Percentiles rank a stretch among this genome's conserved stretches.
These are phyloP conservation scores for Pyronema omphalodes DNA, from an alignment of 495 filamentous ascomycete genomes.

Conservation along the genomic window DNA sequence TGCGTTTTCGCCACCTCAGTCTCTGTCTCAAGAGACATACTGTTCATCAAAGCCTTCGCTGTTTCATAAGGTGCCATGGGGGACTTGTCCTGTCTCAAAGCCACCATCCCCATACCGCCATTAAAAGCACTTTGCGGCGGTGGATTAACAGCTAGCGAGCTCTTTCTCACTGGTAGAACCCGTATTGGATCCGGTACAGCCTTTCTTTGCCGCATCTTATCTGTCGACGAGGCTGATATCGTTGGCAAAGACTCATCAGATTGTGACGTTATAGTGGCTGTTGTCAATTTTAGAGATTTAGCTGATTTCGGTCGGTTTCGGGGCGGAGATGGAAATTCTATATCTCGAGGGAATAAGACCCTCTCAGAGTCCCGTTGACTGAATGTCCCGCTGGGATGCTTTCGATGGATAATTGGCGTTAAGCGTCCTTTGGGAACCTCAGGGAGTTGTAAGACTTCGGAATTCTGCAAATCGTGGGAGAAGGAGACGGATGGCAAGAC, in stretches of 20 bases:
- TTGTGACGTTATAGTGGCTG: not conserved
- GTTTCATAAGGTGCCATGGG: conserved; percentile 8
- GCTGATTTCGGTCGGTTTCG: not conserved
- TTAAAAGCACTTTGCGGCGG: too few relatives aligned
- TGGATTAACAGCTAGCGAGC: not conserved
- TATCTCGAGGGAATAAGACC: not conserved
- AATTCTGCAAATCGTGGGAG: not conserved
- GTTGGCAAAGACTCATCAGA: not conserved
- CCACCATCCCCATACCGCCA: too few relatives aligned
- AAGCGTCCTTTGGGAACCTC: not conserved
- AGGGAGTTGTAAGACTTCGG: too few relatives aligned
- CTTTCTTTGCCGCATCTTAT: not conserved
- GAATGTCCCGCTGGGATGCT: not conserved
- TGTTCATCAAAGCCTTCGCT: conserved; percentile 17
- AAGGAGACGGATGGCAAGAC: not conserved
- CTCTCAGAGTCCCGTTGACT: not conserved
- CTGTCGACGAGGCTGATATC: not conserved
- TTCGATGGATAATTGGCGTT: not conserved
- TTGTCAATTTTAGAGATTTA: not conserved
- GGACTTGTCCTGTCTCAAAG: too few relatives aligned
- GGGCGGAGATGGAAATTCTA: not conserved
- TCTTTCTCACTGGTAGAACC: not conserved
- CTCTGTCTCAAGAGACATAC: conserved; percentile 6
- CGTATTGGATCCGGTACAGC: not conserved
- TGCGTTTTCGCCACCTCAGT: conserved; percentile 1